Conservation (phyloP, 768 basidiomycete species). For the Suillus ampliporus region DNA sequence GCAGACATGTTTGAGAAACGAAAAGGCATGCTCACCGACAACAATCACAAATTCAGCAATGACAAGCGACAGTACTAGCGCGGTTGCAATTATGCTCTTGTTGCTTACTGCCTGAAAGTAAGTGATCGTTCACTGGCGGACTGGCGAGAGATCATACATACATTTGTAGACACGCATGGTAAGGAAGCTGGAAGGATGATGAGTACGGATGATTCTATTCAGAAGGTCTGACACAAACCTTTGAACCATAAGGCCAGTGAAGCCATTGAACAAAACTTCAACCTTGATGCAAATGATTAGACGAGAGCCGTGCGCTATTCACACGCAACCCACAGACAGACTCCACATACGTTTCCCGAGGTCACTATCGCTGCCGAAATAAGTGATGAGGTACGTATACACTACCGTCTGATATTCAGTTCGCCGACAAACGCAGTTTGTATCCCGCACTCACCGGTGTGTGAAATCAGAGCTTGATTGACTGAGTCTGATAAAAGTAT, state of each 20-base stretch:
- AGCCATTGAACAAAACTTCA: conserved; percentile 54
- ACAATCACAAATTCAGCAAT: conserved; percentile 44
- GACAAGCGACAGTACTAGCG: conserved; percentile 40
- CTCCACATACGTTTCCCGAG: conserved; percentile 48
- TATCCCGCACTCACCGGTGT: conserved; percentile 43
- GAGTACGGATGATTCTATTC: not conserved
- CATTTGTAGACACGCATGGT: conserved; percentile 49
- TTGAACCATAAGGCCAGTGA: conserved; percentile 56
- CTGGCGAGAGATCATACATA: conserved; percentile 27
- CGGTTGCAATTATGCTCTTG: conserved; percentile 43
- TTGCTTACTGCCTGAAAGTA: conserved; percentile 47
- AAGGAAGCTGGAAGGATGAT: conserved; percentile 41
- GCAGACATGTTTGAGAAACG: not conserved
- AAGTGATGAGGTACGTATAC: conserved; percentile 47
- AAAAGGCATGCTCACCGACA: conserved; percentile 28
- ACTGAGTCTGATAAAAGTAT: conserved; percentile 56
- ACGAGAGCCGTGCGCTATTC: not conserved
- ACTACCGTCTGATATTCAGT: conserved; percentile 32
- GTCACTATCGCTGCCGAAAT: conserved; percentile 37
- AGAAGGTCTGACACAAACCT: conserved; percentile 9
- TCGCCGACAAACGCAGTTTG: not conserved
- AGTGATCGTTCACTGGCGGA: not conserved
- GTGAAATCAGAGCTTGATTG: conserved; percentile 56
- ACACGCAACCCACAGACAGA: conserved; percentile 14
- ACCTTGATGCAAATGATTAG: conserved; percentile 31